Evolutionary conservation across 1,284 basidiomycete species (phyloP).

Genomic region (Cryptococcus neoformans): DNA sequence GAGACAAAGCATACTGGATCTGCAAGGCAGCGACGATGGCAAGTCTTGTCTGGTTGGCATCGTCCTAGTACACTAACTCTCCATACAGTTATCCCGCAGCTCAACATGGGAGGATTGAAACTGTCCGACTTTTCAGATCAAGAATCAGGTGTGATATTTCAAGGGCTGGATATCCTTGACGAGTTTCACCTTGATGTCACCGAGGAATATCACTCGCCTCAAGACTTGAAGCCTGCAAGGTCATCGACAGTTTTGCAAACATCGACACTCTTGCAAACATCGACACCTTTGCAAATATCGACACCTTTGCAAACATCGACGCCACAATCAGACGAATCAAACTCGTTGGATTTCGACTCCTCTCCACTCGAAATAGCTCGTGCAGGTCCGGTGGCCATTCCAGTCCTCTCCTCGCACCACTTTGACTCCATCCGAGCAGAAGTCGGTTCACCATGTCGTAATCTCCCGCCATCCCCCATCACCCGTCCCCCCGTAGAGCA

Average conservation of each 20-base stretch:
- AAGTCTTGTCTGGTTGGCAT: slow-evolving; percentile 5
- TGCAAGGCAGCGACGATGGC: slow-evolving; percentile 11
- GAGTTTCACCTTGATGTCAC: not conserved
- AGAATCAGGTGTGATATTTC: slow-evolving; percentile 11
- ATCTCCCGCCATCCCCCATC: slow-evolving; percentile 9
- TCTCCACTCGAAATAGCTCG: slow-evolving; percentile 35
- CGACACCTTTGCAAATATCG: too few relatives aligned
- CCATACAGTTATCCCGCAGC: slow-evolving; percentile 9
- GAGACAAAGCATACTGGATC: not conserved
- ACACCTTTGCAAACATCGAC: too few relatives aligned
- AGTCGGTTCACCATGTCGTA: slow-evolving; percentile 20
- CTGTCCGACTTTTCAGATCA: slow-evolving; percentile 40
- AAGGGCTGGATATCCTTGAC: not conserved
- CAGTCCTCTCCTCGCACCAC: slow-evolving; percentile 16
- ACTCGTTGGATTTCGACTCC: not conserved
- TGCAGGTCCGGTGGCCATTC: slow-evolving; percentile 37
- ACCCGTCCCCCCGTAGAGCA: not conserved
- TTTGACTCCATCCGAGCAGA: slow-evolving; percentile 22
- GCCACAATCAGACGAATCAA: too few relatives aligned
- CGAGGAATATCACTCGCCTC: not conserved
- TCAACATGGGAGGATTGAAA: slow-evolving; percentile 38
- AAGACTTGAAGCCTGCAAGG: too few relatives aligned
- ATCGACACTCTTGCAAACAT: too few relatives aligned
- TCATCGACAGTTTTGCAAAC: too few relatives aligned
- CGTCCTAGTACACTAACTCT: not conserved